A percentile compares a stretch with the other conserved stretches of the same genome.
These are phyloP conservation scores for Nitzschia sp. DNA, from an alignment of 108 stramenopile species.

Conservation along the genomic window DNA sequence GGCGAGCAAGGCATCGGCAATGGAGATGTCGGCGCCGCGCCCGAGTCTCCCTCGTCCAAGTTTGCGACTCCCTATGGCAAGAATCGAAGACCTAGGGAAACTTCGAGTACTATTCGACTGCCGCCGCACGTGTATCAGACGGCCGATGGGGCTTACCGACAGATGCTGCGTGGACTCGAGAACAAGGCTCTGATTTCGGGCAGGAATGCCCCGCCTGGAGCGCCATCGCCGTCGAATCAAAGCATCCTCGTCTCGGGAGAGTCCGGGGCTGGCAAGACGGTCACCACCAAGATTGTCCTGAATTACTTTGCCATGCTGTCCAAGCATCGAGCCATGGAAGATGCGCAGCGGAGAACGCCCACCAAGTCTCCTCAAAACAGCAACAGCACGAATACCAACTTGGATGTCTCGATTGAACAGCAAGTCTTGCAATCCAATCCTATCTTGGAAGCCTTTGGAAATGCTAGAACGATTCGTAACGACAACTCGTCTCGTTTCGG, in stretches of 20 bases:
- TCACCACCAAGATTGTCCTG: slow-evolving; percentile 95
- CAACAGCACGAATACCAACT: neutral
- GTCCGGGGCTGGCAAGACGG: slow-evolving; percentile 96
- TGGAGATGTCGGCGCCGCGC: neutral
- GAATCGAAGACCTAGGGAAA: slow-evolving; percentile 20
- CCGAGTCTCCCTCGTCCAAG: neutral
- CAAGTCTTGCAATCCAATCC: slow-evolving; percentile 94
- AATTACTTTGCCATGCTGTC: slow-evolving; percentile 90
- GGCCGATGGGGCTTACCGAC: slow-evolving; percentile 93
- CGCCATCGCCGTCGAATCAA: slow-evolving; percentile 67
- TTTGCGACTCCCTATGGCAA: slow-evolving; percentile 51
- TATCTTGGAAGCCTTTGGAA: slow-evolving; percentile 97
- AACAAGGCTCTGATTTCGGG: slow-evolving; percentile 62
- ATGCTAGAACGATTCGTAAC: slow-evolving; percentile 94
- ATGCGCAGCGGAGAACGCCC: slow-evolving; percentile 14
- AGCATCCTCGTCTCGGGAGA: slow-evolving; percentile 94
- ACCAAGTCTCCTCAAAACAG: slow-evolving; percentile 23
- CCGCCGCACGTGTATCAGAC: slow-evolving; percentile 95
- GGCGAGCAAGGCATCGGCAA: slow-evolving; percentile 54
- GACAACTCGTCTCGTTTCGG: slow-evolving; percentile 94
- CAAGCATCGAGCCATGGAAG: slow-evolving; percentile 44
- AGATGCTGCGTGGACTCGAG: slow-evolving; percentile 90
- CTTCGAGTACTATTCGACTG: slow-evolving; percentile 31
- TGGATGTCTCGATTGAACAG: slow-evolving; percentile 77
- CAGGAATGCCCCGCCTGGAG: neutral